Evolutionary conservation across 1,284 basidiomycete genomes (phyloP).

Genomic region (Apiotrichum veenhuisii): DNA sequence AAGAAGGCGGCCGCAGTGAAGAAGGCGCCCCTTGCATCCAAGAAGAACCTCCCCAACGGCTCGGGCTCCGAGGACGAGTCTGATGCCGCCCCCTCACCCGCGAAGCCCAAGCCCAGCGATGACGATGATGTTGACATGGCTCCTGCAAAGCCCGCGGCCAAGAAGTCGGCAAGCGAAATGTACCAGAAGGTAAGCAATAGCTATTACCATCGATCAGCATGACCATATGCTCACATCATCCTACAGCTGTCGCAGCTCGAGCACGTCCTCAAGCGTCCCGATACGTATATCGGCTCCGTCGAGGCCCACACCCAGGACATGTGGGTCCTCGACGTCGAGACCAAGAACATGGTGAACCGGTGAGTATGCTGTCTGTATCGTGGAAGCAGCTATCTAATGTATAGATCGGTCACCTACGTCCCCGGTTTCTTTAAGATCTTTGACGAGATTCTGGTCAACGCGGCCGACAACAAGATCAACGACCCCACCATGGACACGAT

Average conservation of each 20-base stretch:
- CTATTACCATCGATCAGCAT: not conserved
- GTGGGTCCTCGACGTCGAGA: conserved; percentile 84
- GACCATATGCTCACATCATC: not conserved
- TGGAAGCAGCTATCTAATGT: not conserved
- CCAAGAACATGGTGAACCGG: conserved; percentile 72
- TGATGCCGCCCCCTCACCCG: conserved; percentile 32
- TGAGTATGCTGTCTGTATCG: conserved; percentile 12
- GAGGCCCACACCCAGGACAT: conserved; percentile 77
- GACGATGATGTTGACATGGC: conserved; percentile 27
- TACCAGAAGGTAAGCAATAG: conserved; percentile 72
- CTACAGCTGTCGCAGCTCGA: conserved; percentile 87
- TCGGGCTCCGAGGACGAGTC: conserved; percentile 55
- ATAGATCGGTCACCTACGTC: conserved; percentile 78
- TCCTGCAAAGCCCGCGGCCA: conserved; percentile 48
- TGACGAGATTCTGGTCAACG: conserved; percentile 98
- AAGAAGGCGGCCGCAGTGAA: conserved; percentile 53
- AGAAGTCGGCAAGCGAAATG: conserved; percentile 86
- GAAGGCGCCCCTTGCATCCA: conserved; percentile 52
- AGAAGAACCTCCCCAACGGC: conserved; percentile 63
- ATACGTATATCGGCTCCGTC: conserved; percentile 96
- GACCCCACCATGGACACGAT: conserved; percentile 82
- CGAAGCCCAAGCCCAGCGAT: conserved; percentile 25
- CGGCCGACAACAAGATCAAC: conserved; percentile 98
- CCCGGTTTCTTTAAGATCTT: conserved; percentile 99
- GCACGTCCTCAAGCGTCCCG: conserved; percentile 92